Evolutionary conservation across 1,284 basidiomycete species (phyloP), one percentile per base, ranked within the genome.

Genomic region (Ustilago bromivora): DNA sequence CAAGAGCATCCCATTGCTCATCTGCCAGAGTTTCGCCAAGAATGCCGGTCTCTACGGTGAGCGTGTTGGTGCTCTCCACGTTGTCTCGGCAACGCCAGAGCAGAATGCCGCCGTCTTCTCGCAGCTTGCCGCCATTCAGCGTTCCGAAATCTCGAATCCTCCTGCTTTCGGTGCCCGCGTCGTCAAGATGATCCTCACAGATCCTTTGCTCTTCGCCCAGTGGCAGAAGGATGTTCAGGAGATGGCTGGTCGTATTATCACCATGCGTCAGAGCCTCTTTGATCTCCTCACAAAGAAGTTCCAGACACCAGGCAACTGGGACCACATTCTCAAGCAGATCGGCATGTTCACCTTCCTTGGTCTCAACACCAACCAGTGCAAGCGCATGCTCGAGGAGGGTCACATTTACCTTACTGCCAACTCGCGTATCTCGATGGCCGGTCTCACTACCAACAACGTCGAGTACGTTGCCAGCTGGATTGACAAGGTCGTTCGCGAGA

Each of bases 1-100:
- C 41, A 88, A 89, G 71, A 90, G 90, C 19, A 91, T 97, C 57
- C 90, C 94, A 32, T 85, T 96, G 88, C 89, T 98, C 34, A 90
- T 97, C 60, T 96, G 94, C 88, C 97, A 96, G 92, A 94, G 92
- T 86, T 97, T 96, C 87, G 94, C 95, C 41, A 97, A 98, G 90
- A 97, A 97, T 83, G 94, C 95, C 11, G 96, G 96, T 8, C 85
- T 98, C 86, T 98, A 98, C 85, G 93, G 94, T 57, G 97, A 81
- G 84, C 92, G 93, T 54, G 89, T 91, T 17, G 92, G 91, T n/a
- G 89, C 89, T 52, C 89, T 92, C 36, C 84, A 86, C 76, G 69
- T 86, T 17, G 75, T 84, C 35, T 72, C 72, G 17, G 70, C 72
- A 2, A 79, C 74, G 12, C 51, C 72, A 4, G 75, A 81, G 54